These are phyloP conservation scores for Mortierella sp. DNA, from an alignment of 371 early-diverging fungal species.

Conservation along the genomic window DNA sequence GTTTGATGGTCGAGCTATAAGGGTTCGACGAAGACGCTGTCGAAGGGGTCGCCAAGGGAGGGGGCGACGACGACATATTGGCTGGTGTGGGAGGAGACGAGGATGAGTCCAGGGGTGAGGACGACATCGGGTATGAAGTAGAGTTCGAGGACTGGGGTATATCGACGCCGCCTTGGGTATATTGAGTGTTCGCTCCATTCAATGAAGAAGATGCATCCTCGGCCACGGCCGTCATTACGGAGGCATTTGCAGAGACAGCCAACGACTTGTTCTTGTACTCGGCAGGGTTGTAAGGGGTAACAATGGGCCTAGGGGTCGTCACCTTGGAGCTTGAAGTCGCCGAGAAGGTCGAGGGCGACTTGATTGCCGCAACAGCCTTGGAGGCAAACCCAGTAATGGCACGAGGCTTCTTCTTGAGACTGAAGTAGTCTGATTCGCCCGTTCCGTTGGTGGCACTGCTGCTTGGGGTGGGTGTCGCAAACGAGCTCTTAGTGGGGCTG, in stretches of 20 bases:
- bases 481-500: constrained; percentile 22
- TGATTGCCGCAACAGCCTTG: constrained; percentile 46
- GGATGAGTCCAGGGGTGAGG: neutral
- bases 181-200: neutral
- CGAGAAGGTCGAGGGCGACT: constrained; percentile 26
- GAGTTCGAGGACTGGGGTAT: constrained; percentile 10
- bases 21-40: constrained; percentile 26
- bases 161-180: constrained; percentile 8
- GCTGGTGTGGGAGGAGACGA: constrained; percentile 19
- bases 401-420: constrained; percentile 41
- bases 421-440: constrained; percentile 39
- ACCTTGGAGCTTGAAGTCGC: constrained; percentile 1
- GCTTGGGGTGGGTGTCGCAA: constrained; percentile 20
- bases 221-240: neutral
- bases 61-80: constrained; percentile 10
- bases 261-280: constrained; percentile 49
- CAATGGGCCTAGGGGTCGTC: constrained; percentile 29
- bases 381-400: constrained; percentile 36
- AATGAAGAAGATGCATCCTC: constrained; percentile 12
- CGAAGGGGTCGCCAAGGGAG: neutral
- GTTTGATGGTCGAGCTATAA: constrained; percentile 31
- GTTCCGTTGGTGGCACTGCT: constrained; percentile 9
- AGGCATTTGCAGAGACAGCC: constrained; percentile 13
- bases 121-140: constrained; percentile 14
- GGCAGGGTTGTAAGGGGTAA: constrained; percentile 52